Evolutionary conservation across 2,329 filamentous ascomycete species (phyloP).

Genomic region (Nemania sp.): DNA sequence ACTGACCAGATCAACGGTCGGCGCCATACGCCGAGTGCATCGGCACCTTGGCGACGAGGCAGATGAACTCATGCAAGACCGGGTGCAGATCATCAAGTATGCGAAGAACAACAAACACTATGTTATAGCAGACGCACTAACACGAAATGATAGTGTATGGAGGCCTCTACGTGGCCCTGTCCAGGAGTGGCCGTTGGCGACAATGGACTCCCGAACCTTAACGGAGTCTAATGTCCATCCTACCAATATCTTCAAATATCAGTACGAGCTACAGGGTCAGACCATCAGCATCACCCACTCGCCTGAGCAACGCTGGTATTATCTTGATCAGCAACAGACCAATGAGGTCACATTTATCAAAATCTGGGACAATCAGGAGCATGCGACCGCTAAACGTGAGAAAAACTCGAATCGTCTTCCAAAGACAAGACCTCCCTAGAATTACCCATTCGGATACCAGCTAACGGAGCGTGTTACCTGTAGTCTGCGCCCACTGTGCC

Average conservation of each 20-base stretch:
- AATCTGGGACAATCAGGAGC: constrained; percentile 26
- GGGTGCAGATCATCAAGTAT: neutral
- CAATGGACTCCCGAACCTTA: constrained; percentile 19
- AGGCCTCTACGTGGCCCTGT: constrained; percentile 16
- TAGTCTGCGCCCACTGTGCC: constrained; percentile 29
- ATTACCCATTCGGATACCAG: neutral
- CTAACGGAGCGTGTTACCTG: neutral
- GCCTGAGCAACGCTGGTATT: constrained; percentile 20
- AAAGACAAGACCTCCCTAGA: neutral
- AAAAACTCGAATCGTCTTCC: neutral
- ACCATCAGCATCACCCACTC: constrained; percentile 18
- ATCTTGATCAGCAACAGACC: constrained; percentile 13
- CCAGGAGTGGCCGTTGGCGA: constrained; percentile 17
- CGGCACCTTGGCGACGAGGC: neutral
- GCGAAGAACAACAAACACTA: neutral
- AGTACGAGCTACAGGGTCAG: constrained; percentile 10
- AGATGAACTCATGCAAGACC: neutral
- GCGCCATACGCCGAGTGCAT: neutral
- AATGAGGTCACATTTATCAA: constrained; percentile 25
- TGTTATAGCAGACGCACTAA: neutral
- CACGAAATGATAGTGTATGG: constrained; percentile 14
- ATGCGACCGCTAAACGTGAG: constrained; percentile 7
- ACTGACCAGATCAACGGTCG: neutral
- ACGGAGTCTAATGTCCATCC: constrained; percentile 18
- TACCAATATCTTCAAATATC: constrained; percentile 13